Evolutionary conservation across 2,329 filamentous ascomycete genomes (phyloP), one percentile per base, ranked within the genome.

Genomic region (Mycosphaerella sp.): DNA sequence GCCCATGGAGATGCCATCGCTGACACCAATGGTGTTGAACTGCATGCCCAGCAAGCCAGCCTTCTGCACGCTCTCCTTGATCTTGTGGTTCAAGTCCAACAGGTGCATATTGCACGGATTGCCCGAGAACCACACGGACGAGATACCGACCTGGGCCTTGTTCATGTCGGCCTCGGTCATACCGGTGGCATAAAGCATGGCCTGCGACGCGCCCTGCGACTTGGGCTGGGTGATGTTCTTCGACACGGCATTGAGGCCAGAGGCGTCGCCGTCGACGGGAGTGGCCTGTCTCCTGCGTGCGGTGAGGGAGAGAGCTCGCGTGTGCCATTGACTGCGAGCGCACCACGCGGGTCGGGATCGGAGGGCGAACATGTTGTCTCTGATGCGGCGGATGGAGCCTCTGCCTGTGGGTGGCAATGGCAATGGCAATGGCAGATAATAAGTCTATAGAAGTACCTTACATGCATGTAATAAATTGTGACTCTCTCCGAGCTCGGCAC

Each of bases 31-130:
- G 54, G 94, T 98, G 78, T 98, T 98, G 81, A 98, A 98, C 70
- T 96, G 90, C 78, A 94, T 95, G 57, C 89, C 89, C 54, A 95
- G 79, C 55, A 98, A 78, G 17, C 89, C 69, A 6, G 89, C 87
- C 64, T 85, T 76, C 62, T 83, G 73, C 28, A 87, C 85, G 56
- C 84, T 81, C 66, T 86, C 79, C 61, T 81, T 84, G 59, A 95
- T 86, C 58, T 85, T 75, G 69, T 85, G 78, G 67, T 87, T 95
- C 55, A 98, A 81, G 66, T 94, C 87, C 71, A 98, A 79, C 56
- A 98, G 76, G 72, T 98, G 93, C 91, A 96, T 98, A 75, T 98
- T 98, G 78, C 93, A 98, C 21, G 93, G 93, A 74, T 98, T 98
- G 52, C 93, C 93, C 62, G 89, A 86, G 74, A 91, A 96, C 93